Evolutionary conservation across 2,329 filamentous ascomycete genomes (phyloP).

Genomic region (Septoria linicola): DNA sequence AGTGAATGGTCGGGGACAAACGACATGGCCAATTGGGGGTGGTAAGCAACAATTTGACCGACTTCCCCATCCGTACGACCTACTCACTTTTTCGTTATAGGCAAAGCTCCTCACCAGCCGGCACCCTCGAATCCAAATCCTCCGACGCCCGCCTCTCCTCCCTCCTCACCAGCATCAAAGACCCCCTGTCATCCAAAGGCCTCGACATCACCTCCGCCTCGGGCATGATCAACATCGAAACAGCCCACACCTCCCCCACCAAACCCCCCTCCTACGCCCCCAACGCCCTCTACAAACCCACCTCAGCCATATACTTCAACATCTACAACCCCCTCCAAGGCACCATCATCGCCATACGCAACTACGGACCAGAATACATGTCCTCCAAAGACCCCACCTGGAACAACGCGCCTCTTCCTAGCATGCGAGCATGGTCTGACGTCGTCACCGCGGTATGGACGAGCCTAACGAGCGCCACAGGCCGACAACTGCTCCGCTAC

Average conservation of each 20-base stretch:
- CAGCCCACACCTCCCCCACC: background rate
- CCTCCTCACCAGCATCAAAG: conserved; percentile 2
- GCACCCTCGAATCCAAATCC: background rate
- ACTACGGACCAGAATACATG: conserved; percentile 13
- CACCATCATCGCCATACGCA: conserved; percentile 13
- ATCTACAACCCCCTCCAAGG: conserved; percentile 14
- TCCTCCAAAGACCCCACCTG: background rate
- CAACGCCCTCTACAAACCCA: background rate
- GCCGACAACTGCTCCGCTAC: conserved; percentile 8
- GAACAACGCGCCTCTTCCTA: conserved; percentile 3
- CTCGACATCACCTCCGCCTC: conserved; percentile 2
- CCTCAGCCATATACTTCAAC: conserved; percentile 7
- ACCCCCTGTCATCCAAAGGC: background rate
- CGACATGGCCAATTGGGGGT: conserved; percentile 2
- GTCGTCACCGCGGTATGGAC: conserved; percentile 20
- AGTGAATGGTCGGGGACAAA: background rate
- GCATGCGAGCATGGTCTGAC: conserved; percentile 16
- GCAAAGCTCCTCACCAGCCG: background rate
- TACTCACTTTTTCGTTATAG: too few relatives aligned
- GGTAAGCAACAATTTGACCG: too few relatives aligned
- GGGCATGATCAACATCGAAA: conserved; percentile 12
- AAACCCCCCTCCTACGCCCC: conserved; percentile 3
- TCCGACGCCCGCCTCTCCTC: background rate
- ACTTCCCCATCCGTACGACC: too few relatives aligned
- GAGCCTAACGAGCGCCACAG: conserved; percentile 1